A percentile compares a stretch with the other conserved stretches of the same genome.
Evolutionary conservation across 345 rosid species (phyloP).

Genomic region (Rhodamnia rubescens): DNA sequence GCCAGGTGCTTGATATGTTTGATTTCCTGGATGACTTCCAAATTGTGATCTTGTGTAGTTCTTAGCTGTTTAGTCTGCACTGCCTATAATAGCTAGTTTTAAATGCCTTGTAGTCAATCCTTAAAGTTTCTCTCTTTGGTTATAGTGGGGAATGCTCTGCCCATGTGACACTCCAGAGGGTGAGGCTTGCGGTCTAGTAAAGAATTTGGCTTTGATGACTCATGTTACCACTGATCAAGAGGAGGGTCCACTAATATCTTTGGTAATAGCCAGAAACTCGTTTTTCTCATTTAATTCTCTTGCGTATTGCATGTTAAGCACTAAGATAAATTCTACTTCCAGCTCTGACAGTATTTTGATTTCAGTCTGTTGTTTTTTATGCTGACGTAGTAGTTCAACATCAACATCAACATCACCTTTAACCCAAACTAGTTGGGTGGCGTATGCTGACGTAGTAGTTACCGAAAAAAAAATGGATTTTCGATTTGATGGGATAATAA

Average conservation of each 20-base stretch:
- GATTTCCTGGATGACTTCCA: not conserved
- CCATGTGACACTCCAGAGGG: slow-evolving; percentile 99
- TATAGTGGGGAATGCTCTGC: slow-evolving; percentile 99
- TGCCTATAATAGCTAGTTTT: not conserved
- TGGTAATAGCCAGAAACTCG: slow-evolving; percentile 29
- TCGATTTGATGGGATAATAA: not conserved
- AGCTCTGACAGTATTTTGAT: not conserved
- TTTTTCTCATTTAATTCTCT: not conserved
- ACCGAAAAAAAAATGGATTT: not conserved
- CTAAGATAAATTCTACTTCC: not conserved
- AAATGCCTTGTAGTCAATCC: not conserved
- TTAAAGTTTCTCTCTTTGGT: not conserved
- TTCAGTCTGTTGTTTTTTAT: not conserved
- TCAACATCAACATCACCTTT: too few relatives aligned
- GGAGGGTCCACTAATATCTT: slow-evolving; percentile 68
- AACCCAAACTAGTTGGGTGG: too few relatives aligned
- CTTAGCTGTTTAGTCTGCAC: not conserved
- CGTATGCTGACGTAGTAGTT: not conserved
- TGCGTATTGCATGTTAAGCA: not conserved
- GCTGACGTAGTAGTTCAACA: not conserved
- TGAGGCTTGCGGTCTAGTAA: slow-evolving; percentile 92
- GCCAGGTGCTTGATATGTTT: slow-evolving; percentile 50
- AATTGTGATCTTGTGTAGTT: not conserved
- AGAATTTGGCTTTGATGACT: slow-evolving; percentile 97
- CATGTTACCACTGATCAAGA: slow-evolving; percentile 94